Evolutionary conservation across 345 rosid genomes (phyloP).

Genomic region (Ailanthus altissimus): DNA sequence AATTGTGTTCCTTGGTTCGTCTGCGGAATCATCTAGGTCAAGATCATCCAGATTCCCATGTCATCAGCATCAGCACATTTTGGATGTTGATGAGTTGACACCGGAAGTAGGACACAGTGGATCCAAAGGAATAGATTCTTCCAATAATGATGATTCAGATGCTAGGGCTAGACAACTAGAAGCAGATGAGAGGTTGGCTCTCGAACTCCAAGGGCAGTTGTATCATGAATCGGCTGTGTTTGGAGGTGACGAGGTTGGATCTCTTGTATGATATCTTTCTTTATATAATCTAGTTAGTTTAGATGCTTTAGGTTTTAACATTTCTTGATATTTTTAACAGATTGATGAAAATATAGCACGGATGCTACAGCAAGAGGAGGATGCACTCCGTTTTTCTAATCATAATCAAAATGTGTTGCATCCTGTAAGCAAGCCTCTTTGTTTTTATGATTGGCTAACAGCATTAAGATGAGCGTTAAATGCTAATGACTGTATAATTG

Average conservation of each 20-base stretch:
- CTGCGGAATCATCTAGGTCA: constrained; percentile 57
- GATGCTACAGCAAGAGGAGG: constrained; percentile 69
- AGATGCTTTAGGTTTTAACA: constrained; percentile 12
- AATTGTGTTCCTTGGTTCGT: constrained; percentile 50
- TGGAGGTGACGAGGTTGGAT: constrained; percentile 50
- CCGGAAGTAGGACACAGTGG: constrained; percentile 35
- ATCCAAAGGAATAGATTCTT: constrained; percentile 26
- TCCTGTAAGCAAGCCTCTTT: constrained; percentile 43
- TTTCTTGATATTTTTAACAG: constrained; percentile 39
- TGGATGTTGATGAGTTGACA: constrained; percentile 44
- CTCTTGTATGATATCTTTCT: constrained; percentile 12
- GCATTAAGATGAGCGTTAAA: background rate
- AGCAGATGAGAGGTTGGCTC: constrained; percentile 89
- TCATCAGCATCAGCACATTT: constrained; percentile 31
- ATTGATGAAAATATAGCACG: constrained; percentile 60
- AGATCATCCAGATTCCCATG: constrained; percentile 48
- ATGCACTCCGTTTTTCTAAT: constrained; percentile 33
- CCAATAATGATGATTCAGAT: constrained; percentile 44
- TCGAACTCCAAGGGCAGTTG: constrained; percentile 86
- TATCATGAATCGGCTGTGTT: constrained; percentile 53
- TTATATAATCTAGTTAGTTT: background rate
- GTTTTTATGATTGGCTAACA: background rate
- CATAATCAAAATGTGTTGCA: constrained; percentile 29
- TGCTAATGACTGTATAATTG: background rate
- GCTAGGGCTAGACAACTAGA: constrained; percentile 75